Conservation (phyloP, 2,329 filamentous ascomycete species). For the Diaporthe caulivora region DNA sequence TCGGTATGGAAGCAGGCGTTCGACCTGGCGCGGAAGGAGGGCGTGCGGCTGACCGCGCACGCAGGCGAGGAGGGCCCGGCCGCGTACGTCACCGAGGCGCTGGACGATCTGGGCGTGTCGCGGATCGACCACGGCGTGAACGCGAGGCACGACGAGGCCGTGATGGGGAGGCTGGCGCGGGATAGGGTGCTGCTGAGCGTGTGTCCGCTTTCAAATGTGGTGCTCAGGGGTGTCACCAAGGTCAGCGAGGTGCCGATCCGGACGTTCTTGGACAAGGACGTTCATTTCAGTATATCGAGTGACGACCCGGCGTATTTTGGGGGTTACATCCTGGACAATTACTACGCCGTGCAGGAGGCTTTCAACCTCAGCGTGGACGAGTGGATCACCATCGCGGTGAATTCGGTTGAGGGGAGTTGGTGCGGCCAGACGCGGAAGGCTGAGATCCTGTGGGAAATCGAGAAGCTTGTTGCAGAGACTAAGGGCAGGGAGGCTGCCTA, state of each 20-base stretch:
- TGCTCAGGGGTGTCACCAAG: constrained; percentile 65
- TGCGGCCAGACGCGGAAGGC: constrained; percentile 72
- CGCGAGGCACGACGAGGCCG: constrained; percentile 68
- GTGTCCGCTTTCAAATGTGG: constrained; percentile 81
- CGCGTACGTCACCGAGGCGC: constrained; percentile 72
- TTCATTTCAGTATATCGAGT: constrained; percentile 79
- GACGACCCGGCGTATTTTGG: constrained; percentile 84
- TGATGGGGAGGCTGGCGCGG: constrained; percentile 70
- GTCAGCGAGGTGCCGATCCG: constrained; percentile 72
- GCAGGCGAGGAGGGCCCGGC: constrained; percentile 81
- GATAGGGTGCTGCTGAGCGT: constrained; percentile 74
- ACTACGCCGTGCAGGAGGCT: constrained; percentile 79
- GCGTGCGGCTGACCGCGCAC: constrained; percentile 77
- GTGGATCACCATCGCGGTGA: constrained; percentile 74
- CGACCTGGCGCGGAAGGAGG: constrained; percentile 61
- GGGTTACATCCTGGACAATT: constrained; percentile 81
- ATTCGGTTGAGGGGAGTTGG: constrained; percentile 78
- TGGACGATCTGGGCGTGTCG: constrained; percentile 71
- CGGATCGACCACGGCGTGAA: constrained; percentile 83
- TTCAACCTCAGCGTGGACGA: constrained; percentile 74
- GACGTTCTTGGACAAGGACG: constrained; percentile 71
- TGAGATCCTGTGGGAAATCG: constrained; percentile 64
- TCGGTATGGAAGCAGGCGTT: constrained; percentile 74
- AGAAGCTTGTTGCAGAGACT: constrained; percentile 49
- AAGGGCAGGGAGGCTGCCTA: constrained; percentile 37